Evolutionary conservation across 73 alveolate species (phyloP).

Genomic region (Paramecium biaurelia): DNA sequence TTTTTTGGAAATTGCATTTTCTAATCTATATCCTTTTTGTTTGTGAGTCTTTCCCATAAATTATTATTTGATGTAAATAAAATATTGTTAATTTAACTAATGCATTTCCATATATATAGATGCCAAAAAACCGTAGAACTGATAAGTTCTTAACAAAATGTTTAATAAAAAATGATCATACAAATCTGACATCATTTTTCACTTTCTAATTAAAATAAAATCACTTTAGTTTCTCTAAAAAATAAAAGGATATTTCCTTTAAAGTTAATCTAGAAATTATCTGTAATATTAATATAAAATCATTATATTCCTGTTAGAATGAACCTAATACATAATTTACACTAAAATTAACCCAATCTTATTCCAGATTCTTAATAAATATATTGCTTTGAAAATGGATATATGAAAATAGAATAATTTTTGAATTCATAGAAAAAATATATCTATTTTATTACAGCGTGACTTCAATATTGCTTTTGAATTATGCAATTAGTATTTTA

Average conservation of each 20-base stretch:
- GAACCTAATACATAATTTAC: background rate
- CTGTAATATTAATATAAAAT: too few species aligned
- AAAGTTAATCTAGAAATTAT: background rate
- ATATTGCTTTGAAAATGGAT: background rate
- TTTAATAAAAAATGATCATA: too few species aligned
- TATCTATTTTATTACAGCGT: too few species aligned
- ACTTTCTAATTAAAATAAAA: background rate
- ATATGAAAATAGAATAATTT: background rate
- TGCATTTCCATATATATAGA: background rate
- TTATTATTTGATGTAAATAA: background rate
- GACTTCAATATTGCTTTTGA: background rate
- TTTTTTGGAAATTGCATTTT: background rate
- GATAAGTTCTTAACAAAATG: background rate
- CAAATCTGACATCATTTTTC: too few species aligned
- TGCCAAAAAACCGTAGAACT: background rate
- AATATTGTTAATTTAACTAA: background rate
- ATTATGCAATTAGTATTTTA: background rate
- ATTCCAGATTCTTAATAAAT: background rate
- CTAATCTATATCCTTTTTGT: background rate
- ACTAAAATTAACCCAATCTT: background rate
- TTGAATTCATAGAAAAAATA: background rate
- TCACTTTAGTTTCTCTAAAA: background rate
- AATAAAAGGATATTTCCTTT: background rate
- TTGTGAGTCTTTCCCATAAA: background rate
- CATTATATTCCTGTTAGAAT: background rate